These are phyloP conservation scores for Graphilbum sp. DNA, from an alignment of 2,329 filamentous ascomycete species.

Conservation along the genomic window DNA sequence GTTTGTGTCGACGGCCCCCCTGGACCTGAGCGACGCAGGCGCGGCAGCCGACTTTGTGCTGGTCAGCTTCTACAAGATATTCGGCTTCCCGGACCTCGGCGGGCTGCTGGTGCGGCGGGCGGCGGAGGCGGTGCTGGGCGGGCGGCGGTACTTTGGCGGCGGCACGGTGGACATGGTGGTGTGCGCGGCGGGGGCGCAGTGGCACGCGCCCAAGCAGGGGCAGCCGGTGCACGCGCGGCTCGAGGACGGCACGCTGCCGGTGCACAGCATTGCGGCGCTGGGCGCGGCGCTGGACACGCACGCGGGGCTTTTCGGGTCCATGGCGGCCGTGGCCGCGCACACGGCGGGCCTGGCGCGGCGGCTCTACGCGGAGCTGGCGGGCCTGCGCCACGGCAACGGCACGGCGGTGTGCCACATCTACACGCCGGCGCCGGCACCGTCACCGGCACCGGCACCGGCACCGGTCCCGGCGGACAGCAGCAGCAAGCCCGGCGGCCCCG, in stretches of 20 bases:
- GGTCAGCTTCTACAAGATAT: constrained; percentile 93
- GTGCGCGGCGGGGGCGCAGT: constrained; percentile 53
- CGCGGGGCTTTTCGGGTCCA: constrained; percentile 50
- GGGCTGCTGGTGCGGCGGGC: constrained; percentile 66
- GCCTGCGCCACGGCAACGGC: constrained; percentile 54
- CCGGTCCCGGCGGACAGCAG: too few relatives aligned
- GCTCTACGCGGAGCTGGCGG: constrained; percentile 40
- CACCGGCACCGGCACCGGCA: too few relatives aligned
- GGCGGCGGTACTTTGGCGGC: constrained; percentile 74
- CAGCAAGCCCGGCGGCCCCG: too few relatives aligned
- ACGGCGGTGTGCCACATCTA: constrained; percentile 42
- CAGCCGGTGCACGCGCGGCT: constrained; percentile 60
- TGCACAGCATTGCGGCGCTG: constrained; percentile 79
- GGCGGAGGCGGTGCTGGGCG: constrained; percentile 44
- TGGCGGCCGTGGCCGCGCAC: constrained; percentile 54
- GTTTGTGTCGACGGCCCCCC: constrained; percentile 56
- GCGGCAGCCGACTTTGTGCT: constrained; percentile 69
- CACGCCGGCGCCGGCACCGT: constrained; percentile 19
- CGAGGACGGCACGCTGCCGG: constrained; percentile 81
- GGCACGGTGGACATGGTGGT: constrained; percentile 88
- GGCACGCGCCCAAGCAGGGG: constrained; percentile 57
- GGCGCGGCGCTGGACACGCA: constrained; percentile 60
- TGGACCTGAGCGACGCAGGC: constrained; percentile 49
- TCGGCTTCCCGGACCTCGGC: constrained; percentile 85
- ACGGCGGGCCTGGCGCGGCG: constrained; percentile 45